Base-by-base conservation (phyloP, 2,329 filamentous ascomycete species). In the Kalmusia sp. region DNA sequence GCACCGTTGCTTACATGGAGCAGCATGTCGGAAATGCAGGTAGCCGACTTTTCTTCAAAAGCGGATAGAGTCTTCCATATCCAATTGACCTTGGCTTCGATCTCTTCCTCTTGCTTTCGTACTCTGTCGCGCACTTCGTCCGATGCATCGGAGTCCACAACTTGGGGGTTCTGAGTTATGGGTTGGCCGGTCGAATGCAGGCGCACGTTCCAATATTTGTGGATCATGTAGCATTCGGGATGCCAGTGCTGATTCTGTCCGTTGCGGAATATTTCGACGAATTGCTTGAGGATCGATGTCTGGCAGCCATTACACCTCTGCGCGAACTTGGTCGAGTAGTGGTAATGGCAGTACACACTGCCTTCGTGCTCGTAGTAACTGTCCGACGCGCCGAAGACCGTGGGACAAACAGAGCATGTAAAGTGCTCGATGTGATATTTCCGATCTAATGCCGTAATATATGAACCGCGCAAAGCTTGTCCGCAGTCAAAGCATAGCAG, bases 201-300 rank as follows among this genome's bases (percentile, higher is more conserved):
- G 46, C 95, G 88, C 54, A 99, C 95, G 71, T 98, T 99, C 95
- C 95, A 99, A 76, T 98, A 99, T 70, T 99, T 99, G 79, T 99
- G 95, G 58, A 99, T 99, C 95, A 99, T 99, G 77, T 99, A 99
- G 76, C 95, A 99, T 76, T 99, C 95, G 2, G 95, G 95, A 72
- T 99, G 95, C 95, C 95, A 99, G 73, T 99, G 95, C 70, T 99
- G 95, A 71, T 98, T 97, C 72, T 96, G 91, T 2, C 93, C 93
- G 75, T 98, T 98, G 64, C 95, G 89, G 77, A 93, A 99, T 57
- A 99, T 98, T 76, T 99, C 95, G 56, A 99, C 95, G 73, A 99
- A 99, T 74, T 99, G 95, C 79, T 99, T 99, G 37, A 99, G 81
- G 59, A 99, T 99, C 47, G 95, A 92, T 2, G 93, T 97, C 69